Evolutionary conservation across 73 alveolate genomes (phyloP), one percentile per base, ranked within the genome.

Genomic region (Durusdinium trenchii): DNA sequence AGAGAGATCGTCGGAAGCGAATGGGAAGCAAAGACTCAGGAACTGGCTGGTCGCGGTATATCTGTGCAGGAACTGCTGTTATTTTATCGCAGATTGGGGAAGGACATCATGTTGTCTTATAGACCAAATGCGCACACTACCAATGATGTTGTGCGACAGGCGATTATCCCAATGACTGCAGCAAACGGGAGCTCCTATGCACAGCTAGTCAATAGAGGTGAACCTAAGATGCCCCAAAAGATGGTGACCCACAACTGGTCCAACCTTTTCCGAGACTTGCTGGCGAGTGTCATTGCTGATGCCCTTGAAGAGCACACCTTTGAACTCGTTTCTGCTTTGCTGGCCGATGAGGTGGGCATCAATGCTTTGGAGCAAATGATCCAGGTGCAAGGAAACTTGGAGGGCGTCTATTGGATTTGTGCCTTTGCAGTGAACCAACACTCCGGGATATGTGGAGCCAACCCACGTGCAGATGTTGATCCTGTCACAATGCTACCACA

Each of bases 211-310:
- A 78, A 43, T 38, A 42, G 35, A 10, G 64, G 61, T 32, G 47
- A 12, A 10, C 12, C 54, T 5, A 60, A 38, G 46, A 78, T 78
- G 4, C 89, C 89, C 43, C 7, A 38, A 28, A 78, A 23, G 12
- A 78, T 78, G 89, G 62, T 78, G 43, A 78, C 61, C 14, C 89
- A 78, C 61, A 78, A 78, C 89, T 78, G 89, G 89, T 78, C 89
- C 35, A 78, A 78, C 61, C 60, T 78, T 26, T 78, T 78, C 64
- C 61, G 89, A 6, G 89, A 78, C 89, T 6, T 78, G 43, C 61
- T 78, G 61, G 89, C 89, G 3, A 23, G 60, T 6, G 60, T 78
- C 12, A 36, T 78, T 7, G 89, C 89, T 6, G 69, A 60, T 60
- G 73, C 73, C 30, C 30, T 60, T 23, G 73, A 32, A 60, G 73